Evolutionary conservation across 768 basidiomycete species (phyloP), one percentile per base, ranked within the genome.

Genomic region (Hericium coralloides): DNA sequence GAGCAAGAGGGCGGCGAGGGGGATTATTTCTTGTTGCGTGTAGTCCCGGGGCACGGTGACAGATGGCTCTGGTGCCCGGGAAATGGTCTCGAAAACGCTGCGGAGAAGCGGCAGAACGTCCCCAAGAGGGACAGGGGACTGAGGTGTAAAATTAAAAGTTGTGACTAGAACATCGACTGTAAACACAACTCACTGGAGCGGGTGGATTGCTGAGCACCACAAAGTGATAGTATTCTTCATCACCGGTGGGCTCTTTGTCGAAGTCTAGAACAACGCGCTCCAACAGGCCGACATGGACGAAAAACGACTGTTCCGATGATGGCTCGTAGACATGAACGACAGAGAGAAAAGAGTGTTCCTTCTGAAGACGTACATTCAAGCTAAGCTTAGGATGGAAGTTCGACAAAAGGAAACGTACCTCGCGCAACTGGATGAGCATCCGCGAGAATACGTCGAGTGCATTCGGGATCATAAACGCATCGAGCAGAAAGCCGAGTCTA

Each of bases 1-100:
- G 37, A 86, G 76, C 23, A 86, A 65, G 8, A 83, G 58, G 1
- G 75, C 85, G 4, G 84, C 81, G 4, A 87, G 70, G 14, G 84
- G 78, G 43, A 87, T 69, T 2, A 72, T 67, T 55, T 63, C 22
- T 57, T 23, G 20, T n/a, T 31, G 49, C 12, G 26, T 50, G 12
- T 31, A 23, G 10, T 15, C 49, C 22, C 26, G 20, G 3, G 2
- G 1, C 15, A 50, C 9, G 23, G 49, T 22, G 12, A 50, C 10
- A 15, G 49, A 50, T 9, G 49, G 49, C 12, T 25, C 26, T 25
- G 15, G 22, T 22, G 49, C 17, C 10, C 12, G 22, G 43, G n/a
- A 10, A 25, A 31, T 22, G 6, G 17, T 9, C 2, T 25, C 25
- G 26, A 6, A 18, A 25, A 50, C 9, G 15, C 17, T 15, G 12